A percentile compares a stretch with the other conserved stretches of the same genome.
Conservation (phyloP, 2,329 filamentous ascomycete species). For the Penicillium sp. region DNA sequence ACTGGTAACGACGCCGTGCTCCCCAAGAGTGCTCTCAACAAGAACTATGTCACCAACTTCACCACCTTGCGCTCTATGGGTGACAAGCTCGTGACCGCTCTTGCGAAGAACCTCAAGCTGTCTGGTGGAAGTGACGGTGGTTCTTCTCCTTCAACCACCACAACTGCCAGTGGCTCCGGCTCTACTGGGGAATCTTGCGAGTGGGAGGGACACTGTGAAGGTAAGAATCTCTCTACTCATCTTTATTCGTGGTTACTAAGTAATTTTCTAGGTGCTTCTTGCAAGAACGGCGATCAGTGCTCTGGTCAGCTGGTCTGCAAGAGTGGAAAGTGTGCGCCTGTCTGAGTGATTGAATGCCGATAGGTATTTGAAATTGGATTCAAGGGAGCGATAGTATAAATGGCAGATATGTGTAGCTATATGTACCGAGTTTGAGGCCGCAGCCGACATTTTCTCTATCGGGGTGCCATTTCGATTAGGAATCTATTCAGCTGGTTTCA, state of each 20-base stretch:
- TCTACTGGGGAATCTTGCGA: constrained; percentile 11
- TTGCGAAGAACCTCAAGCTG: constrained; percentile 23
- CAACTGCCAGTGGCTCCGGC: background rate
- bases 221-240: constrained; percentile 6
- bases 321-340: constrained; percentile 9
- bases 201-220: constrained; percentile 23
- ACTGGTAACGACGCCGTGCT: constrained; percentile 28
- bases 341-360: background rate
- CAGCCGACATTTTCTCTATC: background rate
- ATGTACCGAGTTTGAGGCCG: background rate
- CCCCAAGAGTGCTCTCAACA: constrained; percentile 22
- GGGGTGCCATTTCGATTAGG: background rate
- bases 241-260: background rate
- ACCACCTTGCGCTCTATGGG: constrained; percentile 26
- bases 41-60: constrained; percentile 25
- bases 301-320: constrained; percentile 11
- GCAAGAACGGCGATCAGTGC: constrained; percentile 11
- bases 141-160: background rate
- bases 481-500: background rate
- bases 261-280: constrained; percentile 11
- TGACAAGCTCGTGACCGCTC: constrained; percentile 24
- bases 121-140: constrained; percentile 3
- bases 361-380: background rate
- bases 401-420: no score
- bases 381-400: background rate